Evolutionary conservation across 768 basidiomycete genomes (phyloP).

Genomic region (Cytidiella melzeri): DNA sequence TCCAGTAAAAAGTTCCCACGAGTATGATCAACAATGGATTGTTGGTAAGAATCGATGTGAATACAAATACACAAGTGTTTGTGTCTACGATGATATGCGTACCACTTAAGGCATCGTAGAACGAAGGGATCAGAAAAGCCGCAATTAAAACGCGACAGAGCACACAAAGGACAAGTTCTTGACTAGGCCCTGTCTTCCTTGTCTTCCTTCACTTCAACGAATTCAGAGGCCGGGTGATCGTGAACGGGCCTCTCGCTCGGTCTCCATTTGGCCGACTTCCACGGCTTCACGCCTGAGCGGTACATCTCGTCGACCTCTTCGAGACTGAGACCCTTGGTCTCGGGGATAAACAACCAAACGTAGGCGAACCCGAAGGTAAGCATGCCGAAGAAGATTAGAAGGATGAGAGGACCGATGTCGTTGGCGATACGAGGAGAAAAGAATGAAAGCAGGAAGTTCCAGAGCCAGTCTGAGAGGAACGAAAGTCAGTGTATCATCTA

Average conservation of each 20-base stretch:
- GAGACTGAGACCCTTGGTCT: constrained; percentile 71
- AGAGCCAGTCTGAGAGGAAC: constrained; percentile 45
- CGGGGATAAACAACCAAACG: constrained; percentile 73
- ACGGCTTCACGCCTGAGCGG: constrained; percentile 57
- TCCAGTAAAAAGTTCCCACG: too few species aligned
- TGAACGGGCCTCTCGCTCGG: constrained; percentile 24
- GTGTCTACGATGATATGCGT: too few species aligned
- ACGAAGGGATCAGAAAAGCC: too few species aligned
- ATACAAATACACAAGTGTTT: too few species aligned
- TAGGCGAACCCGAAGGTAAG: constrained; percentile 63
- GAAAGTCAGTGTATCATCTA: not conserved
- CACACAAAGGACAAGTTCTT: too few species aligned
- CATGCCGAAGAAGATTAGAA: constrained; percentile 74
- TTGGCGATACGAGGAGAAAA: constrained; percentile 64
- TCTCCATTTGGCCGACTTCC: constrained; percentile 56
- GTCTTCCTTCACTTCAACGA: constrained; percentile 18
- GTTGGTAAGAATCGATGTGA: too few species aligned
- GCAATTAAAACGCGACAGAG: too few species aligned
- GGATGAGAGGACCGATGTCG: constrained; percentile 65
- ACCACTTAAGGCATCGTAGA: too few species aligned
- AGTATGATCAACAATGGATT: too few species aligned
- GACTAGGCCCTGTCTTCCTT: too few species aligned
- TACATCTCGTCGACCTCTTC: constrained; percentile 81
- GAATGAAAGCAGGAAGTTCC: constrained; percentile 73
- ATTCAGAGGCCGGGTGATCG: constrained; percentile 16